Conservation (phyloP, 2,329 filamentous ascomycete species). For the Aspergillus ibericus region DNA sequence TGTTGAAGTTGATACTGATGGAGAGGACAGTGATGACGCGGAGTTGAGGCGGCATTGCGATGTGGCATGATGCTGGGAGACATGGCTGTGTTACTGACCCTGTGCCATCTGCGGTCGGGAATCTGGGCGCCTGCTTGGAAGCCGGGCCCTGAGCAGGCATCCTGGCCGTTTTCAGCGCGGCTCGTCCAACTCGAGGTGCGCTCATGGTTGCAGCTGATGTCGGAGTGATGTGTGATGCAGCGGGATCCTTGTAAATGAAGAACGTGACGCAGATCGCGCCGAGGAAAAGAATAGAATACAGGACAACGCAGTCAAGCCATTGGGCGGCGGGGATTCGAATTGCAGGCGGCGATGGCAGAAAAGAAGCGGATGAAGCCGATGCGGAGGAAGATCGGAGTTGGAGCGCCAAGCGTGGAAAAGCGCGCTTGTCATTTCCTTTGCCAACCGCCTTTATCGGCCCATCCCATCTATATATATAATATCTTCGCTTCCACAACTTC, state of each 20-base stretch:
- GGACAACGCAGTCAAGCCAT: background rate
- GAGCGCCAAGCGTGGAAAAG: constrained; percentile 2
- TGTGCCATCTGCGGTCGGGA: constrained; percentile 10
- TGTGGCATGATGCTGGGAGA: background rate
- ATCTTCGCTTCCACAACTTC: background rate
- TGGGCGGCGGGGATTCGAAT: background rate
- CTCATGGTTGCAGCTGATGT: constrained; percentile 24
- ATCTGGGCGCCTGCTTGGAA: background rate
- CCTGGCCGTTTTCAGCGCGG: constrained; percentile 25
- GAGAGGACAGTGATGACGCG: background rate
- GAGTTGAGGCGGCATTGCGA: background rate
- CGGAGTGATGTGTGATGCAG: background rate
- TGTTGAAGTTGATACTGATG: background rate
- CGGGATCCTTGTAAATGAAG: too few relatives aligned
- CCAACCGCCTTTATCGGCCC: background rate
- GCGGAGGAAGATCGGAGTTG: background rate
- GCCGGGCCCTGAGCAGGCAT: constrained; percentile 16
- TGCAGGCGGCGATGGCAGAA: background rate
- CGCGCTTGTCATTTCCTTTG: background rate
- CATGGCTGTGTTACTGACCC: constrained; percentile 17
- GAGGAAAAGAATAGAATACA: background rate
- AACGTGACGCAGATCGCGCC: too few relatives aligned
- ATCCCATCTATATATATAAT: background rate
- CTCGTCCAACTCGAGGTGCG: constrained; percentile 23
- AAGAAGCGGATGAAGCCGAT: background rate